Conservation (phyloP, 164 flowering plant genomes). For the Kingdonia uniflora region DNA sequence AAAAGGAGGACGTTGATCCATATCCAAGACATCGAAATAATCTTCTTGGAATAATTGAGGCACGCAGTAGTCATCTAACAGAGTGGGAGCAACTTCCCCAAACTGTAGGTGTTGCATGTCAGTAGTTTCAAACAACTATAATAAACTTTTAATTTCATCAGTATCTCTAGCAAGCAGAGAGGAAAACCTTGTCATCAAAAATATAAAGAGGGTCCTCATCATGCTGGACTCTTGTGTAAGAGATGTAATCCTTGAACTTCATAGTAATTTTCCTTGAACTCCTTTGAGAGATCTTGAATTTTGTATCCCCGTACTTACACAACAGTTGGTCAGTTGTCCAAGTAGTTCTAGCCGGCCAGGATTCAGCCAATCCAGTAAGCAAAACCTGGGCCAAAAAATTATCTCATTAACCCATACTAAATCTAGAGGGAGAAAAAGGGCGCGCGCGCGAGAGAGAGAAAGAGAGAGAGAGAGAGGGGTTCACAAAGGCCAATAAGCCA, state of each 20-base stretch:
- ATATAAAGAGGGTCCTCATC: constrained; percentile 97
- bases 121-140: constrained; percentile 5
- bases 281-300: constrained; percentile 76
- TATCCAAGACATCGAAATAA: constrained; percentile 61
- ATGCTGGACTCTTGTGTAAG: constrained; percentile 74
- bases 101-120: constrained; percentile 36
- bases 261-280: constrained; percentile 53
- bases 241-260: constrained; percentile 79
- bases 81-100: constrained; percentile 73
- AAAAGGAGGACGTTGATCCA: constrained; percentile 68
- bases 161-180: neutral
- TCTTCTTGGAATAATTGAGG: constrained; percentile 89
- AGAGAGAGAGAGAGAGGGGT: too few species aligned
- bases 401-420: neutral
- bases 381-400: constrained; percentile 36
- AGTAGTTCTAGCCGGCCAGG: constrained; percentile 73
- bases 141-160: constrained; percentile 1
- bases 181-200: constrained; percentile 78
- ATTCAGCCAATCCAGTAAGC: constrained; percentile 59
- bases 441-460: too few species aligned
- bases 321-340: constrained; percentile 66
- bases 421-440: too few species aligned
- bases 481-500: too few species aligned
- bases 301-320: constrained; percentile 54
- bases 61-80: constrained; percentile 78